These are phyloP conservation scores for Taiwanofungus camphoratus DNA, from an alignment of 1,284 basidiomycete genomes.

Conservation along the genomic window DNA sequence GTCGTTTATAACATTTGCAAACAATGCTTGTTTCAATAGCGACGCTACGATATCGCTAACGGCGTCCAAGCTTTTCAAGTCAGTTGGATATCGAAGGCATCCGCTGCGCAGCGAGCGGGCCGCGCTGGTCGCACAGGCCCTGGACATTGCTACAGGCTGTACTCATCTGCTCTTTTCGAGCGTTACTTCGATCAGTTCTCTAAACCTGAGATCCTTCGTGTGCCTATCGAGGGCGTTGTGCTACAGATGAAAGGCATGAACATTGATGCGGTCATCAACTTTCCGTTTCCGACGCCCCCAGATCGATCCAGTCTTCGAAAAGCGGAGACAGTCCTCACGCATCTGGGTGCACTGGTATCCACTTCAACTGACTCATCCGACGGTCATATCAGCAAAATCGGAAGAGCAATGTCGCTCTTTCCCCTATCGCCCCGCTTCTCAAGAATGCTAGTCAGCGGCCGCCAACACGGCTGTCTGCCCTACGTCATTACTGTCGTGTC, in stretches of 20 bases:
- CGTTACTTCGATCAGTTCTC: slow-evolving; percentile 88
- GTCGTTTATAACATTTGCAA: too few relatives aligned
- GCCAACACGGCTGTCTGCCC: slow-evolving; percentile 88
- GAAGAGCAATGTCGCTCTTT: slow-evolving; percentile 88
- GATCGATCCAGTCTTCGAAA: slow-evolving; percentile 74
- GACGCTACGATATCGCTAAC: slow-evolving; percentile 52
- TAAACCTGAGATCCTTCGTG: slow-evolving; percentile 89
- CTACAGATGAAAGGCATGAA: slow-evolving; percentile 99
- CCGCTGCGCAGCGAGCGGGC: slow-evolving; percentile 67
- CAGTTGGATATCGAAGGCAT: slow-evolving; percentile 74
- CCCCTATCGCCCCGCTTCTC: slow-evolving; percentile 92
- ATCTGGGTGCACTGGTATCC: slow-evolving; percentile 77
- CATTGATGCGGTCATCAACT: slow-evolving; percentile 94
- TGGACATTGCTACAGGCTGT: slow-evolving; percentile 76
- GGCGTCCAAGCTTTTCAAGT: slow-evolving; percentile 73
- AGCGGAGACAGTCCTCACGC: slow-evolving; percentile 78
- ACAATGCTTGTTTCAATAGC: slow-evolving; percentile 23
- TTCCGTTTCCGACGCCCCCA: slow-evolving; percentile 97
- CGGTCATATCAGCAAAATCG: slow-evolving; percentile 81
- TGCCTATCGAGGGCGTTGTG: slow-evolving; percentile 96
- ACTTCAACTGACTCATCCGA: slow-evolving; percentile 34
- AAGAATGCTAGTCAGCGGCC: slow-evolving; percentile 90
- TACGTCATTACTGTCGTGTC: slow-evolving; percentile 93
- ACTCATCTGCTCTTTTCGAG: slow-evolving; percentile 78
- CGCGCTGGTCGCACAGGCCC: slow-evolving; percentile 76